Base-by-base conservation (phyloP, 2,329 filamentous ascomycete genomes). In the Penicillium sp. region DNA sequence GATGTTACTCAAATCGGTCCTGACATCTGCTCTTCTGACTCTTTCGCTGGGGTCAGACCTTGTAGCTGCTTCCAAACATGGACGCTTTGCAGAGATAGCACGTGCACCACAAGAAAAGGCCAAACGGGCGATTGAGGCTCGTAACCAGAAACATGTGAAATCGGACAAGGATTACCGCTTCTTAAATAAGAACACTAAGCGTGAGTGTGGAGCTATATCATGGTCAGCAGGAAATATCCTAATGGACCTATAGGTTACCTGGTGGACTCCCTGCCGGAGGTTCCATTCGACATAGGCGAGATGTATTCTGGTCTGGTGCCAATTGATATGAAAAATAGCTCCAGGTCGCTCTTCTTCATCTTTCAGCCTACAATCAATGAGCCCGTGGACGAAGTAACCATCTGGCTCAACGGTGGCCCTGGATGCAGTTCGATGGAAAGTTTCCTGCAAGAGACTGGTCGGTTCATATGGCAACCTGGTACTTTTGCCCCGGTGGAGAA, bases 381-480 rank as follows among this genome's bases (percentile, higher is more conserved):
- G 11, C 75, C 76, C 11, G 72, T 72, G 4, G 77, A 81, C 42
- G 76, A 78, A 51, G 64, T 76, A 24, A 75, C 73, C 4, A 73
- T 76, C 59, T 75, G 69, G 70, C 61, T 76, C 31, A 86, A 85
- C 56, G 84, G 84, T 31, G 81, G 81, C 4, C 81, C 80, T 18
- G 79, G 80, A 16, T 82, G 79, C 61, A 79, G 73, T 32, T 89
- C 85, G 1, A 78, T 90, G 7, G 81, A 86, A 61, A 89, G 88
- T 8, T 77, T 92, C 2, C 70, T 93, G 10, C 88, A 90, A 49
- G 89, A 93, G 64, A 92, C 91, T 64, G 89, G 90, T 0, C 87
- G 89, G 0, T 88, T 90, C 65, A 55, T 82, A 5, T 90, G 87
- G 87, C 83, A 88, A 67, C 79, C 84, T 13, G 90, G 90, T 34